A percentile compares a stretch with the other conserved stretches of the same genome.
phyloP scores from a whole-genome alignment of 2,329 filamentous ascomycete species.

The Trichophaea hybrida region DNA sequence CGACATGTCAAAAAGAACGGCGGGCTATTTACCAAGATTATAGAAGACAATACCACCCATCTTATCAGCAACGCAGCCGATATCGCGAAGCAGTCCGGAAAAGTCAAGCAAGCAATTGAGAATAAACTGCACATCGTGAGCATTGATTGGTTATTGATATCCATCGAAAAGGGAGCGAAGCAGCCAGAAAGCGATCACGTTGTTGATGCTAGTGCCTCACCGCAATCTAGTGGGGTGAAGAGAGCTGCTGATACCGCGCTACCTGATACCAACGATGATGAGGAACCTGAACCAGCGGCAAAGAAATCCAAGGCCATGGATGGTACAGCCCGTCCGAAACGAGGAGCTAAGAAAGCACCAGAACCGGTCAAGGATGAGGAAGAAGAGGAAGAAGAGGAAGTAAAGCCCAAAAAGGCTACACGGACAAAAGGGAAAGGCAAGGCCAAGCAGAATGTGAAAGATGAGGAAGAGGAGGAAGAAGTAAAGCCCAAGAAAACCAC shows the following conservation, averaged over 20 bases:
- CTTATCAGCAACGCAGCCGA: conserved; percentile 44
- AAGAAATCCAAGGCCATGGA: not conserved
- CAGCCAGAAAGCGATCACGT: conserved; percentile 17
- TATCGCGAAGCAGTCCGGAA: conserved; percentile 34
- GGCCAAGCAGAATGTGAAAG: conserved; percentile 26
- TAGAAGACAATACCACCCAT: conserved; percentile 42
- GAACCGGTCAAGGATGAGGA: conserved; percentile 26
- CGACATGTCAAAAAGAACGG: conserved; percentile 38
- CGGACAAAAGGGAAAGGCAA: conserved; percentile 25
- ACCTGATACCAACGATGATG: conserved; percentile 11
- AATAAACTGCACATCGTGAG: conserved; percentile 42
- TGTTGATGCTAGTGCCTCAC: not conserved
- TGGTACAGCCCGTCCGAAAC: conserved; percentile 17
- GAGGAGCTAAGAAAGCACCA: conserved; percentile 16
- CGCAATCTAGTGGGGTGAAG: not conserved
- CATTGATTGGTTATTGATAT: conserved; percentile 49
- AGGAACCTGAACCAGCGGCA: not conserved
- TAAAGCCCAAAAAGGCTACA: conserved; percentile 17
- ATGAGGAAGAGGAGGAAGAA: conserved; percentile 27
- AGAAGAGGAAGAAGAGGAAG: conserved; percentile 24
- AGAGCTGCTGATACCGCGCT: conserved; percentile 17
- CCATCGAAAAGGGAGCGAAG: conserved; percentile 32
- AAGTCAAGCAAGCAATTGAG: conserved; percentile 35
- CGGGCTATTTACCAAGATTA: conserved; percentile 35
- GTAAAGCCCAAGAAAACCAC: conserved; percentile 18